Evolutionary conservation across 208 protist genomes (phyloP), one percentile per base, ranked within the genome.

Genomic region (Ichthyophonus hoferi): DNA sequence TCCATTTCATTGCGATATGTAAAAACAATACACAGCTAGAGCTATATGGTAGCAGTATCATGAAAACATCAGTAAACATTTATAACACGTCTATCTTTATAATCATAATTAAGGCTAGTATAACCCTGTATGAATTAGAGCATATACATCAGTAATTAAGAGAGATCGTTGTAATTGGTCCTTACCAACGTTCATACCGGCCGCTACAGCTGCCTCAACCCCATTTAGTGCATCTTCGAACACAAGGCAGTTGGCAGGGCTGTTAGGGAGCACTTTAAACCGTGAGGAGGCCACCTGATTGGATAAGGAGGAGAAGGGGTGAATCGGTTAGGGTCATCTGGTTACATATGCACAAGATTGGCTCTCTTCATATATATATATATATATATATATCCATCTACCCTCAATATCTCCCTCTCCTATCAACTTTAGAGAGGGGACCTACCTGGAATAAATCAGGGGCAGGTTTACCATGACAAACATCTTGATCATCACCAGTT

Each of bases 191-290:
- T 2, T 31, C 88, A 90, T 90, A 79, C 40, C 40, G 42, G 88
- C 88, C 0, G 37, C 43, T 67, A 76, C 12, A 1, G 88, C 88
- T 12, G 88, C 88, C 39, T 77, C 3, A 7, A 90, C 88, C 34
- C 88, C 88, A 37, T 40, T 58, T 38, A 40, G 58, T n/a, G 88
- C 58, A 40, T 90, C 88, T 42, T 90, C 88, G 40, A 90, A 90
- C 42, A 90, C 88, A 58, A 90, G 81, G 34, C 67, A 83, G 1
- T 42, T 40, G 14, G 38, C 58, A 3, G 67, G 77, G 3, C n/a
- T 35, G 31, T 1, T 3, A 34, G 88, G 3, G 2, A 33, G 40
- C 34, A 24, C 35, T 0, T 31, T n/a, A 50, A 85, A 85, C 14
- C 81, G 40, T 40, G 3, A 31, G 43, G 85, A 1, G 1, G 88